Evolutionary conservation across 176 grass and related monocot species (phyloP), one percentile per base, ranked within the genome.

Genomic region (Melocanna baccifera): DNA sequence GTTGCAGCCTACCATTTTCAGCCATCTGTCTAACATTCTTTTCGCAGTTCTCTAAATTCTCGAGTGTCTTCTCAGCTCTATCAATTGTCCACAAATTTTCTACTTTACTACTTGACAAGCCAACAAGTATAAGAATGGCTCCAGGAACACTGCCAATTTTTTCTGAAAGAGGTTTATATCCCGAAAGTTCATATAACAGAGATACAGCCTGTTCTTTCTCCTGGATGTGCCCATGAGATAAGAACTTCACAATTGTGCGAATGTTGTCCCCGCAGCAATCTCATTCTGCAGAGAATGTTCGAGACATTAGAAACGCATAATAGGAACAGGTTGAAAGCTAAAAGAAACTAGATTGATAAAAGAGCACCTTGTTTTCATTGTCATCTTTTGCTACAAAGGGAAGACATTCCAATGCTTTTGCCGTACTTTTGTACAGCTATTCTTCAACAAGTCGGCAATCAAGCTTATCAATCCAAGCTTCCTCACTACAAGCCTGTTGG

Each of bases 21-120:
- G 95, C 92, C 96, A 98, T 98, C 71, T 93, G 91, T 77, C 93
- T 95, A 82, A 98, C 96, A 95, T 98, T 98, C 76, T 90, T 91
- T 86, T 98, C 96, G 70, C 85, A 98, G 29, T 79, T 91, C 84
- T 92, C 96, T 66, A 95, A 85, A 89, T 98, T 98, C 59, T 93
- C 85, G 34, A 98, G 83, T 77, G 85, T 95, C 42, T 88, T 93
- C 34, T 95, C 92, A 82, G 96, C 89, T 86, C 64, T 93, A 82
- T 93, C 91, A 76, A 98, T 58, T 71, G 74, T 90, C 52, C 81
- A 82, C 51, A 74, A 22, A 66, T 95, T 95, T 88, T 93, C 96
- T 51, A 84, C 89, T 71, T 95, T 95, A 86, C 92, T 92, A 83
- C 96, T 95, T 42, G 92, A 87, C 80, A 95, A 91, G 30, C 96